Evolutionary conservation across 176 grass and related monocot species (phyloP), one percentile per base, ranked within the genome.

Genomic region (Aechmea fasciata): DNA sequence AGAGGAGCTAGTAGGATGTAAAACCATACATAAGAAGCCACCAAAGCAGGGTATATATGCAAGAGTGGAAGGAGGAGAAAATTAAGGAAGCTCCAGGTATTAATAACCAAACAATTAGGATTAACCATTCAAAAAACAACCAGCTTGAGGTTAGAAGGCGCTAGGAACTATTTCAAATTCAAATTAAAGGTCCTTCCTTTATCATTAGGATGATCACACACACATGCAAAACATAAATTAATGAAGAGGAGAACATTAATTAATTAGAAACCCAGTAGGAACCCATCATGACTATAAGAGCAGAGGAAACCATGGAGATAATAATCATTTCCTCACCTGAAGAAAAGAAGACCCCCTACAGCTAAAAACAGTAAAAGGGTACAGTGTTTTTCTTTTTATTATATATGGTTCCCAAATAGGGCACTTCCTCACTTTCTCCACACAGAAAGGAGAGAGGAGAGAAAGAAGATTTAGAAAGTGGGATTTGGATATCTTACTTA

Each of bases 401-500:
- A 0, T 23, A 23, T 23, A 23, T 25, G 9, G 65, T 20, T 75
- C 3, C 29, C 57, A 17, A 2, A 9, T 0, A 57, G 63, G 18
- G 33, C 33, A 41, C 33, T 47, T 73, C 12, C 59, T 19, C 20
- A 48, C 70, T 81, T 83, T 47, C 64, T 57, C 49, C 52, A 14
- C 73, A 57, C 33, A 50, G 15, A 77, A 70, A 53, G 64, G 52
- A 59, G 71, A 51, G 8, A 10, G 53, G 49, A 74, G 67, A 63
- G 57, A 51, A 50, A 52, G 78, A 17, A 88, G 69, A 73, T 82
- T 88, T 96, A 65, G 25, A 28, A 74, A 57, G 68, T 54, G 75
- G 84, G 80, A 13, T 72, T 87, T 70, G 82, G 67, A 81, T 79
- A 87, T 83, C 76, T 77, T 66, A 74, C 88, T n/a, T n/a, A 72